phyloP scores from a whole-genome alignment of 2,329 filamentous ascomycete species.

The Cytospora chrysosperma region DNA sequence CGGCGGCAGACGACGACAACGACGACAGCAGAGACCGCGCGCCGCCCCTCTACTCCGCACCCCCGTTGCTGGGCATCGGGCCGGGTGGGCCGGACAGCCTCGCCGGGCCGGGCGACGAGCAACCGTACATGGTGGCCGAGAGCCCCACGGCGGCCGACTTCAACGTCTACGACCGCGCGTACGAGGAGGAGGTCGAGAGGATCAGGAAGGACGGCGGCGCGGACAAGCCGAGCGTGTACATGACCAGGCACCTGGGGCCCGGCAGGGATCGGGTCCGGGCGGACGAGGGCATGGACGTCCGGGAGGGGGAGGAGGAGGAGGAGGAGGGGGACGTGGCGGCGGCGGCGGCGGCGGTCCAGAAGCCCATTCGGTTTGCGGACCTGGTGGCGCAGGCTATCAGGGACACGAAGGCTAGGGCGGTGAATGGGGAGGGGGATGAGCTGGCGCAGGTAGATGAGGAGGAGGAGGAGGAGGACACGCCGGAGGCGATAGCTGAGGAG shows the following conservation, averaged over 20 bases:
- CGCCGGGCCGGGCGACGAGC: constrained; percentile 38
- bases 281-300: constrained; percentile 35
- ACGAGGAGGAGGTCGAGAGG: constrained; percentile 75
- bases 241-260: constrained; percentile 50
- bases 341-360: neutral
- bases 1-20: neutral
- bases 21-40: constrained; percentile 27
- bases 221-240: constrained; percentile 47
- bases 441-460: constrained; percentile 16
- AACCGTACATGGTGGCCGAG: constrained; percentile 65
- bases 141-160: constrained; percentile 82
- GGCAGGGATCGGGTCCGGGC: constrained; percentile 40
- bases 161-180: constrained; percentile 86
- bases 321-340: constrained; percentile 13
- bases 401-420: constrained; percentile 16
- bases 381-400: constrained; percentile 33
- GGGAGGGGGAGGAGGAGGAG: neutral
- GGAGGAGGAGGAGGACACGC: neutral
- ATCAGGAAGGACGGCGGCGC: constrained; percentile 51
- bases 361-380: constrained; percentile 32
- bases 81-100: constrained; percentile 54
- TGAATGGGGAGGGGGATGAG: constrained; percentile 22
- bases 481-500: neutral
- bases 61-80: constrained; percentile 68
- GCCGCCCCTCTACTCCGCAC: neutral